Evolutionary conservation across 2,329 filamentous ascomycete genomes (phyloP).

Genomic region (Incumbomyces lentus): DNA sequence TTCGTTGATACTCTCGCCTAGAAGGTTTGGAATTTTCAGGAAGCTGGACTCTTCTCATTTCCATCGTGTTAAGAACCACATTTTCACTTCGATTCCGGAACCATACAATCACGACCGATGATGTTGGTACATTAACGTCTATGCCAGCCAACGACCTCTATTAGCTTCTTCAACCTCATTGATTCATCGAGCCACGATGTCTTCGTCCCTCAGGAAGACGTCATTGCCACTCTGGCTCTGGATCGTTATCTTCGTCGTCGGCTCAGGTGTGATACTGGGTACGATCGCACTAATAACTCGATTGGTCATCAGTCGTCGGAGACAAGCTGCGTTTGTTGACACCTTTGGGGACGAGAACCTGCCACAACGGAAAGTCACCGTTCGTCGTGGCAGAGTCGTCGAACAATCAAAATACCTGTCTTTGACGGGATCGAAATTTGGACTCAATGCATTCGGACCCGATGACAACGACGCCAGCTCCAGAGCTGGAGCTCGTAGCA

Average conservation of each 20-base stretch:
- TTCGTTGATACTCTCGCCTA: neutral
- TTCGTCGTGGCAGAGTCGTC: constrained; percentile 19
- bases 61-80: too few species aligned
- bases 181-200: constrained; percentile 10
- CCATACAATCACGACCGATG: too few species aligned
- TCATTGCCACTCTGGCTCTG: constrained; percentile 19
- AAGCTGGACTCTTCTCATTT: constrained; percentile 1
- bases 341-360: constrained; percentile 14
- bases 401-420: constrained; percentile 20
- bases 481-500: constrained; percentile 12
- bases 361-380: constrained; percentile 18
- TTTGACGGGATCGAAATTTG: constrained; percentile 21
- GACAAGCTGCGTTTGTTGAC: constrained; percentile 3
- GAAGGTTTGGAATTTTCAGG: neutral
- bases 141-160: too few species aligned
- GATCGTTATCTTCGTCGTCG: constrained; percentile 18
- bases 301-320: constrained; percentile 13
- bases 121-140: too few species aligned
- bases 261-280: constrained; percentile 22
- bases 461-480: constrained; percentile 16
- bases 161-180: too few species aligned
- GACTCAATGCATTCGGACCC: constrained; percentile 17
- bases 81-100: too few species aligned
- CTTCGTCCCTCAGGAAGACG: constrained; percentile 17
- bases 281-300: constrained; percentile 9